Evolutionary conservation across 2,329 filamentous ascomycete genomes (phyloP), one percentile per base, ranked within the genome.

Genomic region (Periconia sp.): DNA sequence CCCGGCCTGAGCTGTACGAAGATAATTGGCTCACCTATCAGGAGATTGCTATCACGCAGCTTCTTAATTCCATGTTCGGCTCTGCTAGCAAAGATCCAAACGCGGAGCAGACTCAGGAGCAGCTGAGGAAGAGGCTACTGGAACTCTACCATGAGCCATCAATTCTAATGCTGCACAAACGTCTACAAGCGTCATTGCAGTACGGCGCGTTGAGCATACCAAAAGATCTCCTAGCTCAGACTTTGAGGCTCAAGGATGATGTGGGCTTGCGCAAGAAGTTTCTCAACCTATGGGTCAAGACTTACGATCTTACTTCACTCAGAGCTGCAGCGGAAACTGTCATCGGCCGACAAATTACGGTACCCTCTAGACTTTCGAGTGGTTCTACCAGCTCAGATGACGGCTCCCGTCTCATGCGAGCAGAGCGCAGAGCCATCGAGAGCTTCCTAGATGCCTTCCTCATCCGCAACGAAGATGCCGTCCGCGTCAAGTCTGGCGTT

Each of bases 1-100:
- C 71, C 2, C 76, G 78, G 34, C 74, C 81, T n/a, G 73, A 78
- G 39, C 71, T 86, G 50, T 85, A 85, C 59, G 82, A 85, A 55
- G 81, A 85, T 32, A 73, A 78, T 42, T 86, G 83, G 82, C 76
- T 86, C 25, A 73, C 71, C 10, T 78, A 85, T 47, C 82, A 86
- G 56, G 83, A 86, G 57, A 69, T 79, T 16, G 78, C 80, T 25
- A 77, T 86, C 31, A 81, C 81, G 0, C 82, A 85, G 56, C 69
- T 85, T 5, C 62, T 82, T 33, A 86, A 86, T 59, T 70, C 71
- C 11, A 66, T 84, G 34, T 81, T 84, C 52, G 64, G 75, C 24
- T 61, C 71, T 4, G 63, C 69, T 0, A 51, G 34, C 28, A 55
- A 48, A 25, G 50, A 59, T 37, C 49, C 54, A 3, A 61, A 63